phyloP scores from a whole-genome alignment of 768 basidiomycete species.

The Macrocybe gigantea region DNA sequence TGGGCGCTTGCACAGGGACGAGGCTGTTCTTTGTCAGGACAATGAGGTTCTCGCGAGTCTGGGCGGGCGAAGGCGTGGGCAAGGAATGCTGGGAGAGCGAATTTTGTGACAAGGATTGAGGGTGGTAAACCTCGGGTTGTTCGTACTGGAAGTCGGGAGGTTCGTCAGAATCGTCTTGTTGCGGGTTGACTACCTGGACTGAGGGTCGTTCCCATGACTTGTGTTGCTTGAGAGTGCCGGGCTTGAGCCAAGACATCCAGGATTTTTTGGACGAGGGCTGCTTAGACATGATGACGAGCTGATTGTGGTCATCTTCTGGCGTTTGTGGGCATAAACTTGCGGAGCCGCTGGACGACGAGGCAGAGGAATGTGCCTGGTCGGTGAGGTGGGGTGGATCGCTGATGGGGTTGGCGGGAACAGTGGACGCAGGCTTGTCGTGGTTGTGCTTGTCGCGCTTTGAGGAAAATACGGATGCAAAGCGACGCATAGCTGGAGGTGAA shows the following conservation, averaged over 20 bases:
- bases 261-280: conserved; percentile 34
- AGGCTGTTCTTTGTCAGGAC: conserved; percentile 43
- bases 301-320: conserved; percentile 48
- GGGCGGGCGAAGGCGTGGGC: conserved; percentile 19
- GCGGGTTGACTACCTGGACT: neutral
- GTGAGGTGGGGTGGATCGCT: conserved; percentile 11
- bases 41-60: conserved; percentile 32
- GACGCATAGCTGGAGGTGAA: conserved; percentile 41
- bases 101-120: neutral
- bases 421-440: neutral
- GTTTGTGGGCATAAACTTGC: conserved; percentile 51
- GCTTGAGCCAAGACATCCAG: conserved; percentile 51
- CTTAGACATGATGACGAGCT: conserved; percentile 18
- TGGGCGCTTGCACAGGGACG: conserved; percentile 28
- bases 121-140: conserved; percentile 6
- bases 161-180: conserved; percentile 11
- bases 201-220: too few species aligned
- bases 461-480: conserved; percentile 55
- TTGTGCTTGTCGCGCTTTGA: conserved; percentile 37
- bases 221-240: conserved; percentile 10
- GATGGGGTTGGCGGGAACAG: conserved; percentile 3
- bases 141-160: conserved; percentile 11
- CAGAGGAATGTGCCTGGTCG: conserved; percentile 43
- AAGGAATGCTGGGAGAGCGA: conserved; percentile 5
- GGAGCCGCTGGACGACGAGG: conserved; percentile 58